Base-by-base conservation (phyloP, 768 basidiomycete genomes). In the Rubroboletus pulcherrimus region DNA sequence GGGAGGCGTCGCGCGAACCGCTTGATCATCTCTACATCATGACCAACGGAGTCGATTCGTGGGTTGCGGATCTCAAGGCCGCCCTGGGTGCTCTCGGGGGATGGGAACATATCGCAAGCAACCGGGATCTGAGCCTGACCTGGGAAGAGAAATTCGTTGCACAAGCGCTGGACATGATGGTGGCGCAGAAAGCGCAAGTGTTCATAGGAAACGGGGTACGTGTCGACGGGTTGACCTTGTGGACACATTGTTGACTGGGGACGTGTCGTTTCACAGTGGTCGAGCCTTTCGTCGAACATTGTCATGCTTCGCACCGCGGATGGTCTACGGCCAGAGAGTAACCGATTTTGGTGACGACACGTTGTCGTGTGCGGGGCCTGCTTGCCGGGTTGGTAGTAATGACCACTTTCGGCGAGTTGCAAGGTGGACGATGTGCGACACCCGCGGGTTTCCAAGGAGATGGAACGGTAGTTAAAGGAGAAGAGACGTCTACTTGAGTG, bases 161-260 rank as follows among this genome's bases (percentile, higher is more conserved):
- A 12, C 48, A 49, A 29, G 48, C 35, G 4, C 48, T 49, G n/a
- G 48, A 49, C n/a, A 49, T 49, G 48, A 19, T 49, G 48, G 48
- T 38, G 12, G 48, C 35, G 2, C 48, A 49, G 48, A 38, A n/a
- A 38, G 48, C 35, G 17, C 35, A 38, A 6, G 48, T 38, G 11
- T 49, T 49, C 7, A 49, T 49, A n/a, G 48, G 48, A 29, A 49
- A 49, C n/a, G 48, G 48, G 35, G 48, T 49, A 24, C 24, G 12
- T n/a, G 48, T 29, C 15, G 21, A 35, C 10, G 24, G 2, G 38
- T 31, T 14, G n/a, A 19, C 31, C 12, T 48, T 10, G 4, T 24
- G 24, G 24, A 24, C 2, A 24, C 24, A 4, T 24, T 2, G 24
- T 24, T 24, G 34, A 35, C 33, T 15, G 14, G 10, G 3, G 9